A percentile compares a stretch with the other conserved stretches of the same genome.
Conservation (phyloP, 441 rosid genomes). For the Gossypium schwendimanii region DNA sequence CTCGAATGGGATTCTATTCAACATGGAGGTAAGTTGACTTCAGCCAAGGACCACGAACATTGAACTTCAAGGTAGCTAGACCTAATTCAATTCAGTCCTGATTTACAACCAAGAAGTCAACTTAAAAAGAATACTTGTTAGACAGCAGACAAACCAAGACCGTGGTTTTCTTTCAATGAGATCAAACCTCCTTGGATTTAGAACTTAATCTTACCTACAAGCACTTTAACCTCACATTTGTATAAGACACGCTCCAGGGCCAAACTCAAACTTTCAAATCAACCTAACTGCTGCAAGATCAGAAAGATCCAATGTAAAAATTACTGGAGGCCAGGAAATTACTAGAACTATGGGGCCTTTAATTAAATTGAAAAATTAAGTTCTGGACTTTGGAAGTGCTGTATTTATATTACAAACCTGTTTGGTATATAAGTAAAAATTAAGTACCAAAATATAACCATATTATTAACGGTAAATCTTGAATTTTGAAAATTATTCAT, state of each 20-base stretch:
- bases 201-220: neutral
- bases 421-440: too few species aligned
- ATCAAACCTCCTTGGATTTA: neutral
- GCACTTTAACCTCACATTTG: neutral
- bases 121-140: neutral
- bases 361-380: too few species aligned
- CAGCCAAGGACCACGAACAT: neutral
- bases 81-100: neutral
- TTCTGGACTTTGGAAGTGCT: too few species aligned
- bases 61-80: neutral
- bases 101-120: neutral
- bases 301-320: neutral
- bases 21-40: neutral
- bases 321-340: neutral
- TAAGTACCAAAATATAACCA: too few species aligned
- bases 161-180: neutral
- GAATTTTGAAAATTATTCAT: too few species aligned
- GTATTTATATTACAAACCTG: too few species aligned
- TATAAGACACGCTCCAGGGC: neutral
- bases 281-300: neutral
- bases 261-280: neutral
- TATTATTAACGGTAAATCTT: too few species aligned
- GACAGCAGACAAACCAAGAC: neutral
- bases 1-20: neutral
- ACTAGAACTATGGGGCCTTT: neutral